Evolutionary conservation across 1,284 basidiomycete genomes (phyloP).

Genomic region (Puccinia coronata): DNA sequence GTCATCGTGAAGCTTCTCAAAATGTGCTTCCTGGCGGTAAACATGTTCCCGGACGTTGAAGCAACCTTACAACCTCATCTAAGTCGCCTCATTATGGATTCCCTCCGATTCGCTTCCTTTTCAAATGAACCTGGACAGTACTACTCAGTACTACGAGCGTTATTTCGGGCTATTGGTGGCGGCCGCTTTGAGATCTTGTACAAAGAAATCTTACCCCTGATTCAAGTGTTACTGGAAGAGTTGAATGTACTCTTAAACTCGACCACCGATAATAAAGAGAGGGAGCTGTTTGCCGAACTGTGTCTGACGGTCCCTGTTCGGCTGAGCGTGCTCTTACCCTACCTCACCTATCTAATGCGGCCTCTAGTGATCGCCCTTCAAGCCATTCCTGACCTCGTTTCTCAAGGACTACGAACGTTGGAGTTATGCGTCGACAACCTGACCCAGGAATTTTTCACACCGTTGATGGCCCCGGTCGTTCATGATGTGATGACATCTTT

Average conservation of each 20-base stretch:
- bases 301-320: conserved; percentile 96
- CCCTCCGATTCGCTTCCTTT: conserved; percentile 89
- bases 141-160: conserved; percentile 86
- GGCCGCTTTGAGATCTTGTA: conserved; percentile 93
- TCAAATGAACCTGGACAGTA: conserved; percentile 88
- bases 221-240: conserved; percentile 95
- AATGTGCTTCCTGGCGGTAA: conserved; percentile 90
- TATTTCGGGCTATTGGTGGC: conserved; percentile 97
- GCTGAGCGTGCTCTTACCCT: conserved; percentile 91
- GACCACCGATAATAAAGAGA: conserved; percentile 69
- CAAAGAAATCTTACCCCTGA: conserved; percentile 91
- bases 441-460: conserved; percentile 96
- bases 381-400: conserved; percentile 83
- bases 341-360: conserved; percentile 94
- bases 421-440: conserved; percentile 99
- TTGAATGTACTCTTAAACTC: conserved; percentile 85
- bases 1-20: conserved; percentile 90
- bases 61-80: conserved; percentile 88
- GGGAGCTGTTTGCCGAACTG: conserved; percentile 93
- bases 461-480: conserved; percentile 87
- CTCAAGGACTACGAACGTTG: conserved; percentile 92
- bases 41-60: conserved; percentile 80
- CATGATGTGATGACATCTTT: conserved; percentile 93
- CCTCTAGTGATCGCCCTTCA: conserved; percentile 89
- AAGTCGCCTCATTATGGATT: conserved; percentile 93